Conservation (phyloP, 2,329 filamentous ascomycete species). For the Daldinia sp. region DNA sequence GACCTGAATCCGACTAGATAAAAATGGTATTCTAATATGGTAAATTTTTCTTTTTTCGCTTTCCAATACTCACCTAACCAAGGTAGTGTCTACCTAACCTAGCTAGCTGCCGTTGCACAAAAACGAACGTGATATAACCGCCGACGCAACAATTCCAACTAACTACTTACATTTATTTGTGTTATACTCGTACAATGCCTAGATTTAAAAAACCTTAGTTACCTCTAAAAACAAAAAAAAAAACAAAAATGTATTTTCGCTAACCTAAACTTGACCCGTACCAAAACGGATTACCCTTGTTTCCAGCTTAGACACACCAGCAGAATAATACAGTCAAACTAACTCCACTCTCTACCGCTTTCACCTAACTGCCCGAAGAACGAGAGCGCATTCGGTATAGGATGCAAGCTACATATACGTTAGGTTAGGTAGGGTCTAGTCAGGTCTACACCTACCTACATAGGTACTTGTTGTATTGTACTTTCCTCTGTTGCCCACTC, state of each 20-base stretch:
- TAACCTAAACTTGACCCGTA: not conserved
- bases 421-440: no score
- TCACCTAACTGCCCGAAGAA: slow-evolving; percentile 50
- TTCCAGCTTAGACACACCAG: slow-evolving; percentile 34
- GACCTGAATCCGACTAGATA: slow-evolving; percentile 31
- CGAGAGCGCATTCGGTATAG: slow-evolving; percentile 39
- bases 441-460: no score
- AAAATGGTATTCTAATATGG: slow-evolving; percentile 13
- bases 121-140: slow-evolving; percentile 20
- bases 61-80: no score
- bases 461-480: slow-evolving; percentile 15
- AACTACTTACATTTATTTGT: not conserved
- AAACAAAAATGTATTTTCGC: not conserved
- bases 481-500: slow-evolving; percentile 29
- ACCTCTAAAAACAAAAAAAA: no score
- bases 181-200: not conserved
- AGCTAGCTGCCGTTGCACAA: slow-evolving; percentile 23
- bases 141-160: slow-evolving; percentile 21
- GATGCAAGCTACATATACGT: slow-evolving; percentile 24
- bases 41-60: not conserved
- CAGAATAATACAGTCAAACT: slow-evolving; percentile 30
- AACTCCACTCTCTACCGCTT: slow-evolving; percentile 42
- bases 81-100: not conserved
- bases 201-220: no score
- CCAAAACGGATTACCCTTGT: slow-evolving; percentile 27